Conservation (phyloP, 1,284 basidiomycete genomes). For the Heliocybe sulcata region DNA sequence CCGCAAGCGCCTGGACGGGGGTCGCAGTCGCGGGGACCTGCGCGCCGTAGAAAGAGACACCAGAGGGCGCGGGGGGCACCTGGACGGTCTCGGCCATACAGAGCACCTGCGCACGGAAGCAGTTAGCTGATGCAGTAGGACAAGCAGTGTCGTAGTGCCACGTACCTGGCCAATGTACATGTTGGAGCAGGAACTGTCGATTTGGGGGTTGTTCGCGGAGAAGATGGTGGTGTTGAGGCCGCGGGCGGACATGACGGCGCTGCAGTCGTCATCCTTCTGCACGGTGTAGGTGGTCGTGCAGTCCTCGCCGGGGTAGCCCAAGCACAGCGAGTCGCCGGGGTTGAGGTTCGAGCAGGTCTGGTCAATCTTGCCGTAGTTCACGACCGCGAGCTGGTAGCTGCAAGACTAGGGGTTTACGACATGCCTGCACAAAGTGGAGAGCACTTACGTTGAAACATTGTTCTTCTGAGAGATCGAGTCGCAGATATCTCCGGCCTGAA, state of each 20-base stretch:
- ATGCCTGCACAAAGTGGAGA: not conserved
- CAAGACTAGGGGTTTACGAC: constrained; percentile 7
- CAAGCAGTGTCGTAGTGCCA: constrained; percentile 12
- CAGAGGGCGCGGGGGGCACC: constrained; percentile 2
- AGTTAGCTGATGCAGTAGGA: not conserved
- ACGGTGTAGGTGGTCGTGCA: constrained; percentile 16
- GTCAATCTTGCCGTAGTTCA: constrained; percentile 48
- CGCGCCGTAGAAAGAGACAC: not conserved
- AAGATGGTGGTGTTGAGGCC: constrained; percentile 46
- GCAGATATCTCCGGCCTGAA: constrained; percentile 55
- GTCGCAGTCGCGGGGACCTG: constrained; percentile 1
- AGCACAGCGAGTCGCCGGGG: constrained; percentile 24
- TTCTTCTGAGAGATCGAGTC: constrained; percentile 61
- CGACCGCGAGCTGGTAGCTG: constrained; percentile 64
- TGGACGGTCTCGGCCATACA: not conserved
- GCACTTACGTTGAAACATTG: constrained; percentile 56
- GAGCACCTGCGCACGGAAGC: not conserved
- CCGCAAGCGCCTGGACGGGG: not conserved
- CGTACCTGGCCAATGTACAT: constrained; percentile 60
- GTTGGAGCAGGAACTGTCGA: constrained; percentile 49
- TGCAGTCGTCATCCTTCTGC: constrained; percentile 39
- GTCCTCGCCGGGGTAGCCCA: constrained; percentile 2
- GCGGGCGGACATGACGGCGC: constrained; percentile 26
- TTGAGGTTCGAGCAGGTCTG: constrained; percentile 48
- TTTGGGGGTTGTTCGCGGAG: constrained; percentile 60